Percentiles rank a stretch among this genome's conserved stretches.
phyloP scores from a whole-genome alignment of 225 moss, liverwort and hornwort genomes.

The Lunularia cruciata region DNA sequence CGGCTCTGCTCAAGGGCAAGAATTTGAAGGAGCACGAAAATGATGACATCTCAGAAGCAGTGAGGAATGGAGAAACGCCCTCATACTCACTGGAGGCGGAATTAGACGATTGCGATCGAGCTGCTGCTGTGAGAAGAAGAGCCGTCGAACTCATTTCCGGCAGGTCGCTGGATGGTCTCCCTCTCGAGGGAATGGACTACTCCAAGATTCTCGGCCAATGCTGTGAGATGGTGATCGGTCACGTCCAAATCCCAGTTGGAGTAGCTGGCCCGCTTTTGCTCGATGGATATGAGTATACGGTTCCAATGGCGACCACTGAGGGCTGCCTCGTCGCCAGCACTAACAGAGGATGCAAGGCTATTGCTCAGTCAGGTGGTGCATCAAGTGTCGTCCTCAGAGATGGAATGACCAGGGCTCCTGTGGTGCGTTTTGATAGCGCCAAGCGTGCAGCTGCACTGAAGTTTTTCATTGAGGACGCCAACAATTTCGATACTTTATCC shows the following conservation, averaged over 20 bases:
- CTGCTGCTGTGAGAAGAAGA: conserved; percentile 59
- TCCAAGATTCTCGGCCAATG: conserved; percentile 83
- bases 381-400: conserved; percentile 66
- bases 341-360: conserved; percentile 97
- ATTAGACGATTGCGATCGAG: conserved; percentile 62
- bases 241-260: conserved; percentile 87
- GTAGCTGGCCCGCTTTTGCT: conserved; percentile 87
- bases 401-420: conserved; percentile 92
- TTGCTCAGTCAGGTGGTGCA: conserved; percentile 84
- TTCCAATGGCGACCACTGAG: conserved; percentile 98
- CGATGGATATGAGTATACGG: conserved; percentile 68
- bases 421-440: conserved; percentile 67
- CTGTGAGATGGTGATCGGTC: conserved; percentile 98
- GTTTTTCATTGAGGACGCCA: conserved; percentile 73
- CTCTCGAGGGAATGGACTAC: conserved; percentile 79
- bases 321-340: conserved; percentile 94
- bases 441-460: conserved; percentile 86
- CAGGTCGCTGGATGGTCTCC: conserved; percentile 68
- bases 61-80: conserved; percentile 55
- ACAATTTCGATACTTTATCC: conserved; percentile 76
- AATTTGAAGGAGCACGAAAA: conserved; percentile 41
- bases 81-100: conserved; percentile 73
- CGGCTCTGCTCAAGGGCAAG: conserved; percentile 61
- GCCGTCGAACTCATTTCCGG: conserved; percentile 69
- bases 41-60: conserved; percentile 69